These are phyloP conservation scores for Coniosporium apollinis DNA, from an alignment of 495 filamentous ascomycete species.

Conservation along the genomic window DNA sequence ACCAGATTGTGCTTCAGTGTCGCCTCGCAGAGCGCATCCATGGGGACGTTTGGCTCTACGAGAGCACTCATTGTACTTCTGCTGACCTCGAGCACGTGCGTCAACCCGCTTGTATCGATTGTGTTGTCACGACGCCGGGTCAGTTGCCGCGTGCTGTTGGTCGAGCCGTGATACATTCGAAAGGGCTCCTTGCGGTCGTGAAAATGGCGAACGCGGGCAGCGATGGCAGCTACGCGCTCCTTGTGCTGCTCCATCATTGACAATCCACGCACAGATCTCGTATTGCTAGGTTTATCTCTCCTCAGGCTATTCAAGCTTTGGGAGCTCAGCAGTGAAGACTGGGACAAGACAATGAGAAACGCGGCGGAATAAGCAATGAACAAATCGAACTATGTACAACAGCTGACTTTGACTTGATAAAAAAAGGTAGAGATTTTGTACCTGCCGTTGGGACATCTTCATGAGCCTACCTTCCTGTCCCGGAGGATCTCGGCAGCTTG, in stretches of 20 bases:
- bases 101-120: constrained; percentile 34
- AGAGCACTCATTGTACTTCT: constrained; percentile 20
- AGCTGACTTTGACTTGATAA: too few species aligned
- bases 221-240: constrained; percentile 3
- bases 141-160: constrained; percentile 11
- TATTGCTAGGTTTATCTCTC: too few species aligned
- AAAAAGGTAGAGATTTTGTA: too few species aligned
- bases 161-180: constrained; percentile 16
- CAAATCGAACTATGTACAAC: too few species aligned
- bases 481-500: too few species aligned
- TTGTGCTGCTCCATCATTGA: constrained; percentile 11
- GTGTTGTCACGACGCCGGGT: constrained; percentile 26
- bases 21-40: constrained; percentile 40
- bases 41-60: constrained; percentile 49
- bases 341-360: too few species aligned
- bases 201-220: constrained; percentile 5
- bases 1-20: constrained; percentile 36
- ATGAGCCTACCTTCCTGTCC: too few species aligned
- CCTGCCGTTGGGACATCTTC: too few species aligned
- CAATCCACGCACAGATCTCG: too few species aligned
- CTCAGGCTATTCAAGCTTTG: too few species aligned
- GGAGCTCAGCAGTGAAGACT: too few species aligned
- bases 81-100: constrained; percentile 26
- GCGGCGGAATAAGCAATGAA: too few species aligned
- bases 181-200: constrained; percentile 6